Conservation (phyloP, 2,329 filamentous ascomycete species). For the Fusarium sambucinum region DNA sequence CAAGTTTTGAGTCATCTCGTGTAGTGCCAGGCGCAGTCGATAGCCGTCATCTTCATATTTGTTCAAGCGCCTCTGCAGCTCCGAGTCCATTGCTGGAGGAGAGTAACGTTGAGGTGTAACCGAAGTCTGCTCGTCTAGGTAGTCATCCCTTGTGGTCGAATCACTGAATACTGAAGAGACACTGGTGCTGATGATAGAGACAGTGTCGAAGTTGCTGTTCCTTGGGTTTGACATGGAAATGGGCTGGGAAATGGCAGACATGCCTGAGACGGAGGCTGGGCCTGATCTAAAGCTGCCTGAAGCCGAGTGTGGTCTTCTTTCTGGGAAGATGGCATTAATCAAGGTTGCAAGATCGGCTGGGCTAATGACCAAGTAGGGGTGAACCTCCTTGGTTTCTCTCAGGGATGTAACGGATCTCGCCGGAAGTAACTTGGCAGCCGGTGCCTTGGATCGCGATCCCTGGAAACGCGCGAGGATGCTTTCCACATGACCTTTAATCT, state of each 20-base stretch:
- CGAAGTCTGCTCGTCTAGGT: conserved; percentile 67
- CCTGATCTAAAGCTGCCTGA: conserved; percentile 73
- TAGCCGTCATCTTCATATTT: conserved; percentile 74
- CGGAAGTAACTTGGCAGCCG: conserved; percentile 71
- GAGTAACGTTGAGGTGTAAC: conserved; percentile 67
- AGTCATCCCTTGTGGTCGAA: conserved; percentile 73
- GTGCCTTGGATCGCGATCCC: conserved; percentile 62
- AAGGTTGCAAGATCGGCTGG: conserved; percentile 83
- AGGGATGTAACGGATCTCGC: conserved; percentile 79
- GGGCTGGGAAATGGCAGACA: conserved; percentile 74
- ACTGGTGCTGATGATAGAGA: conserved; percentile 78
- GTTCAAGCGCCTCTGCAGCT: conserved; percentile 58
- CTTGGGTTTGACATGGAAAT: conserved; percentile 71
- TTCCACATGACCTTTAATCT: conserved; percentile 77
- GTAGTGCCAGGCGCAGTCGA: conserved; percentile 74
- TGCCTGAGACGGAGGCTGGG: conserved; percentile 76
- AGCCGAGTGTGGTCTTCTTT: conserved; percentile 73
- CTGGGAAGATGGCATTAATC: conserved; percentile 86
- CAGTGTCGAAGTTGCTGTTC: conserved; percentile 71
- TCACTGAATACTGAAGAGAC: conserved; percentile 80
- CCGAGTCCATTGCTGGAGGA: conserved; percentile 61
- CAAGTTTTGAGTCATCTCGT: conserved; percentile 76
- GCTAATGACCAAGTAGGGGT: conserved; percentile 83
- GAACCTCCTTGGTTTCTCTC: conserved; percentile 81
- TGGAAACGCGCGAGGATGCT: conserved; percentile 76